phyloP scores from a whole-genome alignment of 2,329 filamentous ascomycete genomes.

The Colletotrichum liriopes region DNA sequence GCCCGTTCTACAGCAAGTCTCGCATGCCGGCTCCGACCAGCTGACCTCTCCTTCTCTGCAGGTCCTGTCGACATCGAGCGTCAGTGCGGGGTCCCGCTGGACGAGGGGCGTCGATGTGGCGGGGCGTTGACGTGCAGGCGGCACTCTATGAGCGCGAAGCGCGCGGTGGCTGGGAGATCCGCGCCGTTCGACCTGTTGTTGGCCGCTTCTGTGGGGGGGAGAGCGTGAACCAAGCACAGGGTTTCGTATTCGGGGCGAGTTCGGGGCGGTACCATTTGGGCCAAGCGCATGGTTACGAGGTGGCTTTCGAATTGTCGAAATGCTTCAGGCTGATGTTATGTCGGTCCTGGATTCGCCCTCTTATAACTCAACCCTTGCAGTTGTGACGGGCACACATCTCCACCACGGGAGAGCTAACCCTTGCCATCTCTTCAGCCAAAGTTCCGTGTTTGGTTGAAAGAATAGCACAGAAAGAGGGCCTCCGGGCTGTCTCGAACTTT shows the following conservation, averaged over 20 bases:
- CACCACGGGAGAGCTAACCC: too few species aligned
- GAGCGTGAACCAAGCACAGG: not conserved
- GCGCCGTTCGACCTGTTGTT: slow-evolving; percentile 36
- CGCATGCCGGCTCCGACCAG: not conserved
- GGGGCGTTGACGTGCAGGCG: slow-evolving; percentile 23
- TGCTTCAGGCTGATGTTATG: too few species aligned
- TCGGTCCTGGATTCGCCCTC: too few species aligned
- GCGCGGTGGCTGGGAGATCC: slow-evolving; percentile 37
- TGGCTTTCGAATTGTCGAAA: not conserved
- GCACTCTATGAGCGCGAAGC: slow-evolving; percentile 35
- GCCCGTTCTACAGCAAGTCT: not conserved
- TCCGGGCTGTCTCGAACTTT: too few species aligned
- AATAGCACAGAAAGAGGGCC: too few species aligned
- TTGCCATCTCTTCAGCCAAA: too few species aligned
- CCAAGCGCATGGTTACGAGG: not conserved
- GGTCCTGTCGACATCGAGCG: slow-evolving; percentile 32
- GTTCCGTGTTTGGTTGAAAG: too few species aligned
- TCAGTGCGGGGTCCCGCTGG: slow-evolving; percentile 34
- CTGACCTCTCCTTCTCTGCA: slow-evolving; percentile 4
- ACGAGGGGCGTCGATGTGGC: slow-evolving; percentile 19
- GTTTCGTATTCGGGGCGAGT: not conserved
- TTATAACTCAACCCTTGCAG: too few species aligned
- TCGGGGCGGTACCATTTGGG: not conserved
- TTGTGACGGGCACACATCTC: too few species aligned
- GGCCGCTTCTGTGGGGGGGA: not conserved